A percentile compares a stretch with the other conserved stretches of the same genome.
Evolutionary conservation across 768 basidiomycete species (phyloP).

Genomic region (Clathrus columnatus): DNA sequence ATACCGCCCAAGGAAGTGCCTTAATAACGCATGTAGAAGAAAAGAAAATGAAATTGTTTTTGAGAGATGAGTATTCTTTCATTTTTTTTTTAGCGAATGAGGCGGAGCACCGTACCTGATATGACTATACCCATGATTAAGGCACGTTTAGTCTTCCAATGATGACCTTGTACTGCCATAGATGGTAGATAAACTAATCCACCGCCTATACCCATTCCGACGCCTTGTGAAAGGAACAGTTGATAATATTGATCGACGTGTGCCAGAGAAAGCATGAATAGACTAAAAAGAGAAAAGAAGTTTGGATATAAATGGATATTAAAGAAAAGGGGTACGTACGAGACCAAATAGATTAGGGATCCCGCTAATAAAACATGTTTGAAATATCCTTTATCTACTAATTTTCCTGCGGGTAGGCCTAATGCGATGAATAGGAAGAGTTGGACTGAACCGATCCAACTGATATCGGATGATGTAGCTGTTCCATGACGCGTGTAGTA

Average conservation of each 20-base stretch:
- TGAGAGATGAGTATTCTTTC: too few species aligned
- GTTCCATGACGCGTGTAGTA: slow-evolving; percentile 34
- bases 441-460: slow-evolving; percentile 43
- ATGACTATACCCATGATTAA: slow-evolving; percentile 49
- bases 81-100: not conserved
- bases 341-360: slow-evolving; percentile 1
- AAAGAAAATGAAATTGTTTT: not conserved
- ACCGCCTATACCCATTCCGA: slow-evolving; percentile 38
- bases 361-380: slow-evolving; percentile 18
- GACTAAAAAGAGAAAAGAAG: slow-evolving; percentile 27
- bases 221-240: slow-evolving; percentile 44
- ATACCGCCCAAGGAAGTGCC: slow-evolving; percentile 49
- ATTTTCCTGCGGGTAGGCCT: slow-evolving; percentile 38
- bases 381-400: slow-evolving; percentile 49
- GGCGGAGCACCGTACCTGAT: slow-evolving; percentile 22
- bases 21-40: not conserved
- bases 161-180: slow-evolving; percentile 42
- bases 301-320: slow-evolving; percentile 31
- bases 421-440: slow-evolving; percentile 36
- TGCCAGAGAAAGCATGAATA: slow-evolving; percentile 40
- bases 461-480: slow-evolving; percentile 13
- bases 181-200: slow-evolving; percentile 43
- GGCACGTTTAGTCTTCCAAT: slow-evolving; percentile 39
- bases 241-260: slow-evolving; percentile 36
- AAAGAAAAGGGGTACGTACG: slow-evolving; percentile 22